Conservation (phyloP, 495 filamentous ascomycete species). For the Penicilliopsis zonata region DNA sequence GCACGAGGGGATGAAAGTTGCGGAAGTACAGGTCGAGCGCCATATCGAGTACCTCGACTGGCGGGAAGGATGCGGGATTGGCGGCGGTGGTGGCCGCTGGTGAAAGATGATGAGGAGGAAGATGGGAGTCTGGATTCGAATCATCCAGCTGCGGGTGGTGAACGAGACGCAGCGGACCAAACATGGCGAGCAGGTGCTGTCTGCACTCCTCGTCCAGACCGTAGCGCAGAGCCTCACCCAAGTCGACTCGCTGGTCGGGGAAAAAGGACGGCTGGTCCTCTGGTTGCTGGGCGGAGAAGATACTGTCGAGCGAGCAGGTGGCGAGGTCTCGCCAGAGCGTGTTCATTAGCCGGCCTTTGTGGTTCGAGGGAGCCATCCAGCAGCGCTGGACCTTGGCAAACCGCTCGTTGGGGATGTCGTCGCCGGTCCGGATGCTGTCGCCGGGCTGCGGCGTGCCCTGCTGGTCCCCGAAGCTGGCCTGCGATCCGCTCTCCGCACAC, state of each 20-base stretch:
- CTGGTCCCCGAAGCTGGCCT: conserved; percentile 18
- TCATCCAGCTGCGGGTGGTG: conserved; percentile 10
- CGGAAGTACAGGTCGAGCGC: conserved; percentile 42
- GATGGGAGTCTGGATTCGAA: conserved; percentile 12
- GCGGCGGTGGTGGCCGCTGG: conserved; percentile 12
- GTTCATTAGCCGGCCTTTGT: conserved; percentile 34
- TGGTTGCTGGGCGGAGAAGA: conserved; percentile 23
- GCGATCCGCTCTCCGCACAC: conserved; percentile 22
- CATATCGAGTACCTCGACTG: conserved; percentile 42
- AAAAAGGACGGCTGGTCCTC: conserved; percentile 9
- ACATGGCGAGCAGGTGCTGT: conserved; percentile 27
- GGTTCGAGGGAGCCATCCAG: conserved; percentile 33
- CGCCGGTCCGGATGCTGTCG: conserved; percentile 21
- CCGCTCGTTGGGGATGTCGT: conserved; percentile 32
- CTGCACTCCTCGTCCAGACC: conserved; percentile 38
- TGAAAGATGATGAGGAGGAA: conserved; percentile 13
- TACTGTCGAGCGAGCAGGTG: conserved; percentile 28
- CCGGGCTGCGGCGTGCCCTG: conserved; percentile 11
- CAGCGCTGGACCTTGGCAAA: conserved; percentile 37
- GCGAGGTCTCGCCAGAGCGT: conserved; percentile 35
- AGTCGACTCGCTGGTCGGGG: too few relatives aligned
- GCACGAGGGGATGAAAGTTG: conserved; percentile 37
- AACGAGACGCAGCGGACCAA: too few relatives aligned
- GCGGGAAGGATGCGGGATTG: conserved; percentile 27
- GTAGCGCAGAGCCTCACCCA: conserved; percentile 28